These are phyloP conservation scores for Skeletonema tropicum DNA, from an alignment of 108 stramenopile species.

Conservation along the genomic window DNA sequence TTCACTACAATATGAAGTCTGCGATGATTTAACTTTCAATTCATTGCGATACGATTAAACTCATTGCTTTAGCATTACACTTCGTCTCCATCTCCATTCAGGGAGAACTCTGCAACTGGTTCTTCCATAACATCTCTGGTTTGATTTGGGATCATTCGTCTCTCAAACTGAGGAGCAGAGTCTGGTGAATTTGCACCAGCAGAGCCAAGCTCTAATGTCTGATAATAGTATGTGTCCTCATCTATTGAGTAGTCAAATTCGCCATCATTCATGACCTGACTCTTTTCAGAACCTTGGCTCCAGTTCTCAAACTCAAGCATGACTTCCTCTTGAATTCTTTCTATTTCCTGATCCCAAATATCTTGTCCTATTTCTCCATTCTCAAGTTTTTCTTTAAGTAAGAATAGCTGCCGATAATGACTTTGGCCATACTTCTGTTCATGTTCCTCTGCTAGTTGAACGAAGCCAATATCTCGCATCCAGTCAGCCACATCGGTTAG, in stretches of 20 bases:
- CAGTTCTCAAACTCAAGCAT: constrained; percentile 43
- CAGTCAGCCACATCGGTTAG: constrained; percentile 58
- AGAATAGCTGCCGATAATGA: constrained; percentile 37
- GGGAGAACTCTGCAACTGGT: constrained; percentile 39
- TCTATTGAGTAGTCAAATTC: constrained; percentile 45
- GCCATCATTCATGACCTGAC: constrained; percentile 24
- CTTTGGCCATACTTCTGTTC: constrained; percentile 80
- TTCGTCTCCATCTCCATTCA: constrained; percentile 25
- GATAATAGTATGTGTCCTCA: constrained; percentile 48
- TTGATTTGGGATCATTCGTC: constrained; percentile 32
- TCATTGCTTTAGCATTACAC: constrained; percentile 7
- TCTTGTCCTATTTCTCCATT: constrained; percentile 41
- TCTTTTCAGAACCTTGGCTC: constrained; percentile 20
- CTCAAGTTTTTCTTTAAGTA: constrained; percentile 43
- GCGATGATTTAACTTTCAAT: too few species aligned
- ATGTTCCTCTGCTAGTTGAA: constrained; percentile 79
- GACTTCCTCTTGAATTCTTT: constrained; percentile 44
- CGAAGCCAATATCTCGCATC: constrained; percentile 73
- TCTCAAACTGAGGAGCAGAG: constrained; percentile 15
- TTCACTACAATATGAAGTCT: too few species aligned
- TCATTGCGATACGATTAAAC: constrained; percentile 2
- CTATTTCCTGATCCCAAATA: constrained; percentile 48
- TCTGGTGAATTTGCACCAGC: constrained; percentile 19
- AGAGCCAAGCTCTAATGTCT: constrained; percentile 35
- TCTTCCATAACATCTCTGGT: constrained; percentile 40